Base-by-base conservation (phyloP, 768 basidiomycete species). In the Cantharellus cinnabarinus region DNA sequence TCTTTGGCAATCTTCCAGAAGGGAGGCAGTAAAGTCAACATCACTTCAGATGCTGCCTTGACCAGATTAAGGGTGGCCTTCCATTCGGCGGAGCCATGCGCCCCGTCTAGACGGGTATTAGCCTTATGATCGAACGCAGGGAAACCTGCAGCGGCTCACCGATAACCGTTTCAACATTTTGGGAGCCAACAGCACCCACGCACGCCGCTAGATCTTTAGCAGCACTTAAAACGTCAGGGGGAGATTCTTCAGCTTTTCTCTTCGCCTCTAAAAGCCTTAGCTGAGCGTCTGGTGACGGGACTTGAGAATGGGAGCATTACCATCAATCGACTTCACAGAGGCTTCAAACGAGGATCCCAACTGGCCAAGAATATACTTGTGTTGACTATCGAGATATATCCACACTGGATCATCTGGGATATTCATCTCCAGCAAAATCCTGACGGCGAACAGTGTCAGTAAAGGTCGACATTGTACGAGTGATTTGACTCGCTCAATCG, bases 351-450 rank as follows among this genome's bases (percentile, higher is more conserved):
- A 70, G 41, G 75, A 74, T 63, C 77, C 79, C 79, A 93, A 85
- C 59, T 78, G 78, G 41, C 82, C 78, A 65, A 93, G 71, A 54
- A 97, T 89, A 66, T 89, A 78, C 50, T 80, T 78, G 67, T 98
- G 90, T 63, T 98, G 93, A 59, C 82, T 81, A 64, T 98, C 95
- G 64, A 99, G 87, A 69, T 87, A 99, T 4, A 83, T 80, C 95
- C 94, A 99, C 50, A 90, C 78, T 0, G 93, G 89, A 66, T 99
- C 94, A 60, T 94, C 89, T 5, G 80, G 75, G 1, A 80, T 75
- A 65, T 85, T 87, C 59, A 99, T 71, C 63, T 99, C 94, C 56
- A 91, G 73, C 40, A 98, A 71, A 55, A 97, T 84, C 66, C 94
- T 98, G 63, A 42, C 4, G 39, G 10, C 15, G 35, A 57, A 5